Conservation (phyloP, 768 basidiomycete species). For the Russula earlei region DNA sequence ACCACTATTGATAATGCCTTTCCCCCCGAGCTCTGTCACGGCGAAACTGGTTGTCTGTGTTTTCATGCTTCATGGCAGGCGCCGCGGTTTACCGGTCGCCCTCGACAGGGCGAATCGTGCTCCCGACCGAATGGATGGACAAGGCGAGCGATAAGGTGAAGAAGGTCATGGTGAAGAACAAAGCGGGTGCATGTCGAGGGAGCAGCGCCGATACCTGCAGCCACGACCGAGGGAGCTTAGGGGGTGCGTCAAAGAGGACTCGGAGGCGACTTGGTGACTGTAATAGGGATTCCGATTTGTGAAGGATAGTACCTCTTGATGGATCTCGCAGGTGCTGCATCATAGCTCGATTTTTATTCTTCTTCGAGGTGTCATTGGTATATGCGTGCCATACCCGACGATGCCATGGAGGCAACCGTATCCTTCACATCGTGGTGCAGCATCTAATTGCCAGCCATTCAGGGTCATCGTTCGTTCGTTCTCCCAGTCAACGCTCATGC, state of each 20-base stretch:
- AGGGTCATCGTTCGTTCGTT: no score
- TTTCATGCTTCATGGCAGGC: constrained; percentile 74
- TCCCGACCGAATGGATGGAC: constrained; percentile 9
- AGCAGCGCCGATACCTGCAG: background rate
- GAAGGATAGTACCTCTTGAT: no score
- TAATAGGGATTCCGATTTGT: no score
- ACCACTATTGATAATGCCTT: background rate
- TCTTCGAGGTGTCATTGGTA: no score
- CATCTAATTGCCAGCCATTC: no score
- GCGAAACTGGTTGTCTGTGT: constrained; percentile 60
- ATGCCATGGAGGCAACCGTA: no score
- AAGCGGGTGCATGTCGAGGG: background rate
- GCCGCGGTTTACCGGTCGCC: constrained; percentile 61
- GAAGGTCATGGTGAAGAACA: constrained; percentile 4
- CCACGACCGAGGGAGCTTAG: background rate
- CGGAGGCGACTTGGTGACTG: no score
- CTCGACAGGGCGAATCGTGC: constrained; percentile 46
- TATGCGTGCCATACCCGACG: no score
- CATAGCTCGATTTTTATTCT: no score
- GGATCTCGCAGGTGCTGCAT: no score
- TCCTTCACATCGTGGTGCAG: no score
- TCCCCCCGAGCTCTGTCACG: background rate
- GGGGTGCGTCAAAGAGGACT: background rate
- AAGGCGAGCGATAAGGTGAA: constrained; percentile 3
- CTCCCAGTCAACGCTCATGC: no score